phyloP scores from a whole-genome alignment of 139 green algal species.

The Chlorella sp. region DNA sequence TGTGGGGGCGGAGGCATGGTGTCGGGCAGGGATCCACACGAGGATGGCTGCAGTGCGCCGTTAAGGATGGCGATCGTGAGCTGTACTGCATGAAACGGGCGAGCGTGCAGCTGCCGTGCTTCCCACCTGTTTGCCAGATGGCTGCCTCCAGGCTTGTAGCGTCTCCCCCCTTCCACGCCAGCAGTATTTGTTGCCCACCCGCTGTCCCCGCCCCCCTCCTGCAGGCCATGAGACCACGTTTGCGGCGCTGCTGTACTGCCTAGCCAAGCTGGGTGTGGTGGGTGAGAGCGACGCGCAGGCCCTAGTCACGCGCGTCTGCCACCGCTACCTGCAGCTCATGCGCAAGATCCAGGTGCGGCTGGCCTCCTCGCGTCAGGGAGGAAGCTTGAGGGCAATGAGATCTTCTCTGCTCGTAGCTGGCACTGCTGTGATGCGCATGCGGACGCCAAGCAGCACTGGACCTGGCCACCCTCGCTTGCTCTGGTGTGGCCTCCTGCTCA shows the following conservation, averaged over 20 bases:
- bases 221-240: constrained; percentile 95
- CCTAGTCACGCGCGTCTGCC: constrained; percentile 61
- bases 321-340: constrained; percentile 92
- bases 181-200: background rate
- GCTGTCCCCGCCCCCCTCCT: background rate
- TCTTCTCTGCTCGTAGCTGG: background rate
- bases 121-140: too few species aligned
- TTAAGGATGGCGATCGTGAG: too few species aligned
- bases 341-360: constrained; percentile 84
- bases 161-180: too few species aligned
- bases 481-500: too few species aligned
- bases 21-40: too few species aligned
- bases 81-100: too few species aligned
- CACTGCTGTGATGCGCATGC: background rate
- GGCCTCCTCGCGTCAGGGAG: too few species aligned
- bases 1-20: background rate
- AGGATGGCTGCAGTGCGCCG: too few species aligned
- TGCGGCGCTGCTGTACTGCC: constrained; percentile 88
- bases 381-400: background rate
- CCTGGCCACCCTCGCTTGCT: too few species aligned
- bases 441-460: too few species aligned
- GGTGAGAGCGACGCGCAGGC: constrained; percentile 37
- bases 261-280: constrained; percentile 84
- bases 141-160: too few species aligned
- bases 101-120: too few species aligned